Evolutionary conservation across 2,329 filamentous ascomycete species (phyloP), one percentile per base, ranked within the genome.

Genomic region (Alternaria dauci): DNA sequence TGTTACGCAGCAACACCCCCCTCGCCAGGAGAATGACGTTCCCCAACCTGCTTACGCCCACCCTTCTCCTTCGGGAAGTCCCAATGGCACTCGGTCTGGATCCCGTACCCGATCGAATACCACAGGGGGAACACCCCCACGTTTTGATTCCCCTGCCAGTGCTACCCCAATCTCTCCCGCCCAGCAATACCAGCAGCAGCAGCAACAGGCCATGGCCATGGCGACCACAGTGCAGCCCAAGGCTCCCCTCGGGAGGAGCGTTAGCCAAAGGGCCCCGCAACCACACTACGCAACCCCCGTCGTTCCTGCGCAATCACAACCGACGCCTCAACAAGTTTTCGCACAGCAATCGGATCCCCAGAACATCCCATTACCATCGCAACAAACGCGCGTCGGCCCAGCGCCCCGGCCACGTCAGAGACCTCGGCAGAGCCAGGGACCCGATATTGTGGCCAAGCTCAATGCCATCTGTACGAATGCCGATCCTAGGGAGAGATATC

Each of bases 391-490:
- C 52, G 83, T 85, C 50, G 85, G 84, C 18, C 84, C 87, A 5
- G 84, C 83, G 32, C 84, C 90, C 16, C 85, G 94, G 53, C 91
- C 92, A 20, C 88, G 94, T 62, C 91, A 94, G 71, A 87, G 93
- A 55, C 84, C 89, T 41, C 88, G 93, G 47, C 92, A 94, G 75
- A 96, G 91, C 76, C 92, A 88, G 67, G 89, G 87, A 46, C 85
- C 92, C 57, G 94, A 99, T 74, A 91, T 99, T 56, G 86, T 96
- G 39, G 87, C 88, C 20, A 89, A 92, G 18, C 85, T 99, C 54
- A 92, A 93, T 78, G 88, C 91, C 32, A 98, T 99, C 66, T 98
- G 95, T 78, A 94, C 89, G 23, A 89, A 93, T 54, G 92, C 91
- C 48, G 94, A 99, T 75, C 95, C 95, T 4, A 92, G 92, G 26